Base-by-base conservation (phyloP, 208 protist genomes). In the Trypanosoma lewisi region DNA sequence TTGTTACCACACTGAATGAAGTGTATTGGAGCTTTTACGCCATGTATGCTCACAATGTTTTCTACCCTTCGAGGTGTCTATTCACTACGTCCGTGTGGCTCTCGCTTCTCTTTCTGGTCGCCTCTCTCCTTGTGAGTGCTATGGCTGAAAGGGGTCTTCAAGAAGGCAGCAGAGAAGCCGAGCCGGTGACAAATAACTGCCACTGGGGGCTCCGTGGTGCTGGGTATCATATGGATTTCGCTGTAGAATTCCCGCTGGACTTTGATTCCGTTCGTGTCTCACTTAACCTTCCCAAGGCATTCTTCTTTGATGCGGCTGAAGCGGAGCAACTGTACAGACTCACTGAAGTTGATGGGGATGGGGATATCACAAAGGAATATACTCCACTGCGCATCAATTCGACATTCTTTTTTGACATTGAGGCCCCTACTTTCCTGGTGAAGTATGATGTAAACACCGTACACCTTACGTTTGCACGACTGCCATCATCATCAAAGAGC, bases 191-290 rank as follows among this genome's bases (percentile, higher is more conserved):
- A 2, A 19, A 47, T 7, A 19, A 19, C 2, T 47, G 42, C 8
- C 42, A 21, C 4, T 83, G 77, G 77, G 62, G 77, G 4, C 74
- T 83, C 49, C 57, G 68, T 59, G 84, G 84, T 1, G 82, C 70
- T 23, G 83, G 87, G 4, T 91, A 88, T 64, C 83, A 94, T 70
- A 87, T 91, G 83, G 73, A 87, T 48, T 72, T 94, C 3, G 81
- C 73, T 27, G 55, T 94, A 7, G 78, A 89, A 49, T 85, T 83
- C 61, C 76, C 81, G 4, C 45, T 75, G 0, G 30, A 48, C 12
- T 56, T 67, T 12, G 55, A 75, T 4, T 59, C 47, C 0, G 55
- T 80, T 16, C 47, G 25, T 21, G 54, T 91, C 11, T 67, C 41
- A 27, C 63, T 91, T 11, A 61, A 81, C 2, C 61, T 94, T 36